Base-by-base conservation (phyloP, 1,139 yeast species). In the Kurtzmaniella quercitrusa region DNA sequence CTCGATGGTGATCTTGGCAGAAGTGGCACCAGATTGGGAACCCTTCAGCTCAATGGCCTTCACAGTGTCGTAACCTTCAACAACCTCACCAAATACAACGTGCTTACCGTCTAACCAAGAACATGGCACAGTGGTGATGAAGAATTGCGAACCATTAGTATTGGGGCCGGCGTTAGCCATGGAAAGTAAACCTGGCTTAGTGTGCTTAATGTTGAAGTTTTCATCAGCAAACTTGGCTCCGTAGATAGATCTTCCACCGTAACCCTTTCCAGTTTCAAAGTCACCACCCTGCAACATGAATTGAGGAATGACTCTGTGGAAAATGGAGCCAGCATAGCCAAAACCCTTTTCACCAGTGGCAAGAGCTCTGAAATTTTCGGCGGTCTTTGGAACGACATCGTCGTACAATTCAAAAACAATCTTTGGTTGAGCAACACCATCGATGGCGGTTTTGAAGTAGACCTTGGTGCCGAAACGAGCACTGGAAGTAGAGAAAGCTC, bases 341-440 rank as follows among this genome's bases (percentile, higher is more conserved):
- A 77, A 88, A 49, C 96, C 97, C 77, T 89, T 84, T 76, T 90
- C 96, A 62, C 97, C 97, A 54, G 97, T 90, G 66, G 85, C 78
- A 60, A 90, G 78, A 53, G 95, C 96, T 70, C 95, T 82, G 88
- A 90, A 90, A 81, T 90, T 90, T 75, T 86, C 95, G 53, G 95
- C 82, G 54, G 97, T 90, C 82, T 89, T 89, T 75, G 98, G 98
- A 56, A 83, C 90, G 55, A 87, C 89, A 61, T 89, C 95, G 70
- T 82, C 79, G 83, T 84, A 89, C 65, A 90, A 82, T 71, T 86
- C 69, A 47, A 65, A 65, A 43, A 56, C 61, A 45, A 65, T 65
- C 46, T 60, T 62, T 39, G 60, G 58, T 52, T 64, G 69, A 40
- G 55, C 50, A 34, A 50, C 63, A 34, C 69, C 68, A 43, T 59